Evolutionary conservation across 2,329 filamentous ascomycete species (phyloP), one percentile per base, ranked within the genome.

Genomic region (Teratosphaeria destructans): DNA sequence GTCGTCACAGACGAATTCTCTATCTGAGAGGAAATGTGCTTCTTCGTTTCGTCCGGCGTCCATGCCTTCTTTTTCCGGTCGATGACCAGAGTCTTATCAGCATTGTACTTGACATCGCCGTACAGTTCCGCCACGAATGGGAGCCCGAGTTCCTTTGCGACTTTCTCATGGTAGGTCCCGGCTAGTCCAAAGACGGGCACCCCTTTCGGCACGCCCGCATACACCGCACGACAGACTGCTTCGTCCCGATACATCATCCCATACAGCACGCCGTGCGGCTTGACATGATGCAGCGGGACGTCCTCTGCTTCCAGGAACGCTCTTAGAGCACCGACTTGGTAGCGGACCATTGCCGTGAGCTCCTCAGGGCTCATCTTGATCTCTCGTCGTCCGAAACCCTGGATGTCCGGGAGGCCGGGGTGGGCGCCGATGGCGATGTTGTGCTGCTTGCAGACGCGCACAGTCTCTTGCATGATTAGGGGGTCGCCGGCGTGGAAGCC

Each of bases 261-360:
- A 66, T 84, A 85, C 1, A 86, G 74, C 26, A 81, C 77, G 4
- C 83, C 82, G 59, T 86, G 83, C 2, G 83, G 82, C 68, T 71
- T 87, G 49, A 87, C 80, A 64, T 87, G 85, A 64, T 84, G 77
- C 29, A 87, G 70, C 14, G 75, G 72, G 6, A 85, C 71, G 14
- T 75, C 77, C 64, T 85, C 84, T 0, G 77, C 77, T 37, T 82
- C 78, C 2, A 87, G 73, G 62, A 86, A 83, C 1, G 74, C 84
- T 61, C 82, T 79, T 1, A 87, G 73, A 0, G 84, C 83, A 1
- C 85, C 85, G 37, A 87, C 79, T 67, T 87, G 85, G 70, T 87
- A 87, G 35, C 84, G 71, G 14, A 56, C 77, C 62, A 81, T 79
- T 7, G 82, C 81, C 1, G 67, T 68, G 6, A 68, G 43, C 56